A percentile compares a stretch with the other conserved stretches of the same genome.
phyloP scores from a whole-genome alignment of 2,329 filamentous ascomycete genomes.

The Venturia aucupariae region DNA sequence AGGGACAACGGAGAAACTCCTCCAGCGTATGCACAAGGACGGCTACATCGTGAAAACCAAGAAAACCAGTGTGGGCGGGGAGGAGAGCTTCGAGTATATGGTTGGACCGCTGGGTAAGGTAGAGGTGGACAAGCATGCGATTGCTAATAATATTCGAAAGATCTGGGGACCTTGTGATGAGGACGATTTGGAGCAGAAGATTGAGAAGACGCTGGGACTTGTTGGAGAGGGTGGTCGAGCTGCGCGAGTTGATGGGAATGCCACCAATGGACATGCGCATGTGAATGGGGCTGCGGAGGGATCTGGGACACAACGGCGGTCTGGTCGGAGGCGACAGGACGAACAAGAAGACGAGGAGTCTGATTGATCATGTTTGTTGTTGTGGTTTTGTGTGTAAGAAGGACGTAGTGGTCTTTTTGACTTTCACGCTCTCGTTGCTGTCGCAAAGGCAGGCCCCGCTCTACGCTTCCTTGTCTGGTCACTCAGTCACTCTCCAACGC shows the following conservation, averaged over 20 bases:
- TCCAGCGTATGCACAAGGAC: conserved; percentile 69
- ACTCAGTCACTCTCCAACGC: not conserved
- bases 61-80: conserved; percentile 60
- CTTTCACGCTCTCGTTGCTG: not conserved
- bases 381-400: not conserved
- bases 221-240: not conserved
- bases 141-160: conserved; percentile 56
- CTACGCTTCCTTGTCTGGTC: not conserved
- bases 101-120: conserved; percentile 78
- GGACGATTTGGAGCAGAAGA: conserved; percentile 19
- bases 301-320: conserved; percentile 2
- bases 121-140: conserved; percentile 70
- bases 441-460: not conserved
- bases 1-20: conserved; percentile 62
- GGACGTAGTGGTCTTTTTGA: not conserved
- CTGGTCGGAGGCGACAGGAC: conserved; percentile 6
- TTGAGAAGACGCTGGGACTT: conserved; percentile 25
- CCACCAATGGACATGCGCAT: not conserved
- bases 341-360: not conserved
- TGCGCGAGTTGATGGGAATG: conserved; percentile 19
- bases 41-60: conserved; percentile 69
- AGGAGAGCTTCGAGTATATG: conserved; percentile 71
- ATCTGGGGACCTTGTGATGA: conserved; percentile 38
- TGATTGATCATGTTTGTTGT: not conserved
- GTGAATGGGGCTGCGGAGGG: not conserved